Percentiles rank a stretch among this genome's conserved stretches.
Conservation (phyloP, 805 yeast species). For the Limtongia smithiae region DNA sequence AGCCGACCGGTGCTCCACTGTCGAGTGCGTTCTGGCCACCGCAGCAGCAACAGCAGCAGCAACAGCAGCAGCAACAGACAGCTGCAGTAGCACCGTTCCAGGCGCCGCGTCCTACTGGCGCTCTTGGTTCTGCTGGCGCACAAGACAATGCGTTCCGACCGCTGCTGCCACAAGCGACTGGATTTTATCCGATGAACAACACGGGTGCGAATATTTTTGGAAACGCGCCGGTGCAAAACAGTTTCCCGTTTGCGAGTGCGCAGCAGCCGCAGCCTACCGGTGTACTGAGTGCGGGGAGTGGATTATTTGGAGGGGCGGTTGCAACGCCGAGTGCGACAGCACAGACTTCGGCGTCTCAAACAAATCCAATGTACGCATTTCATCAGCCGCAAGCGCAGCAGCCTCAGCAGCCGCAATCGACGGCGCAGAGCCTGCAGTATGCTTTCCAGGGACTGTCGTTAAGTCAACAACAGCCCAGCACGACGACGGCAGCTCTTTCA, state of each 20-base stretch:
- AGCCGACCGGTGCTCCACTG: slow-evolving; percentile 30
- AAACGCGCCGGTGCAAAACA: too few species aligned
- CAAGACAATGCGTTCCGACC: too few species aligned
- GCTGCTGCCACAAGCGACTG: too few species aligned
- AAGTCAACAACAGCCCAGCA: background rate
- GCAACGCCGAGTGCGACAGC: background rate
- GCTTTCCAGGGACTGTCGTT: background rate
- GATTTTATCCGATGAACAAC: too few species aligned
- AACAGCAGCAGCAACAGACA: slow-evolving; percentile 12
- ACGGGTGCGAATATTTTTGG: too few species aligned
- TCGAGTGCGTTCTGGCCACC: background rate
- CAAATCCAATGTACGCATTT: background rate
- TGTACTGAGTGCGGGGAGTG: too few species aligned
- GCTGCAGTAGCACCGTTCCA: slow-evolving; percentile 6
- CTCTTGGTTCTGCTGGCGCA: too few species aligned
- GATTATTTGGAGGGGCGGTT: background rate
- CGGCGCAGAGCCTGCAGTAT: background rate
- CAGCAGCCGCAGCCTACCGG: too few species aligned
- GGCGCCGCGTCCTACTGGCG: too few species aligned
- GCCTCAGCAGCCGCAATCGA: slow-evolving; percentile 8
- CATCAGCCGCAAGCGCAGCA: slow-evolving; percentile 2
- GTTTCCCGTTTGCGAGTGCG: too few species aligned
- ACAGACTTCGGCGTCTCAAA: background rate
- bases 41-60: slow-evolving; percentile 20
- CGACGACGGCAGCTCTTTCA: background rate